phyloP scores from a whole-genome alignment of 257 asterid species.

The Solanum peruvianum region DNA sequence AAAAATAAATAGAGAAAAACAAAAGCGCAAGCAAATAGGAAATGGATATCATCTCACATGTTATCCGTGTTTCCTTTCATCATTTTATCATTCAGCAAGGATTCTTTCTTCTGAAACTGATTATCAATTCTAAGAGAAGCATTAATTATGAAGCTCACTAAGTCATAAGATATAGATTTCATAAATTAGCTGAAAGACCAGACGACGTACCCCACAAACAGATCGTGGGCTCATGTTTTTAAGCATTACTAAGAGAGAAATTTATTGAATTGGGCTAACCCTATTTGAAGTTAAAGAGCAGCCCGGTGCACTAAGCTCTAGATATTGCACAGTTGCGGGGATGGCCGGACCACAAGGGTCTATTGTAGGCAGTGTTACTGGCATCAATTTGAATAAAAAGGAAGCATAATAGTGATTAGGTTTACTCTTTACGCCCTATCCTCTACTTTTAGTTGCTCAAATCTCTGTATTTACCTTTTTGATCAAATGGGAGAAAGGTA shows the following conservation, averaged over 20 bases:
- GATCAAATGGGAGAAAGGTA: neutral
- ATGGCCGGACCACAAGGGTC: too few relatives aligned
- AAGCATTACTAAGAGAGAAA: neutral
- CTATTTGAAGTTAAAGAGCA: neutral
- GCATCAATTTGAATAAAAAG: neutral
- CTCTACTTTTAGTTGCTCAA: neutral
- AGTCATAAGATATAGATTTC: neutral
- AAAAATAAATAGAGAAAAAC: neutral
- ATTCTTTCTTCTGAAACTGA: neutral
- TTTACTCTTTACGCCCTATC: neutral
- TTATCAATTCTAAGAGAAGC: neutral
- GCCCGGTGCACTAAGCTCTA: too few relatives aligned
- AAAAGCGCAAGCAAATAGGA: neutral
- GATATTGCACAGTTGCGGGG: too few relatives aligned
- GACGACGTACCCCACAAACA: neutral
- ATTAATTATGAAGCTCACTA: neutral
- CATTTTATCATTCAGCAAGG: neutral
- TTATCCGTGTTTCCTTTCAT: neutral
- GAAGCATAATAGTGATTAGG: neutral
- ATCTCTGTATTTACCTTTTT: neutral
- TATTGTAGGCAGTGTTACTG: too few relatives aligned
- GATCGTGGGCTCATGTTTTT: neutral
- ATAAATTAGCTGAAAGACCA: neutral
- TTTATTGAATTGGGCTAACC: neutral
- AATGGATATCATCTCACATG: neutral